A percentile compares a stretch with the other conserved stretches of the same genome.
phyloP scores from a whole-genome alignment of 2,329 filamentous ascomycete genomes.

The Dendrostoma leiphaemia region DNA sequence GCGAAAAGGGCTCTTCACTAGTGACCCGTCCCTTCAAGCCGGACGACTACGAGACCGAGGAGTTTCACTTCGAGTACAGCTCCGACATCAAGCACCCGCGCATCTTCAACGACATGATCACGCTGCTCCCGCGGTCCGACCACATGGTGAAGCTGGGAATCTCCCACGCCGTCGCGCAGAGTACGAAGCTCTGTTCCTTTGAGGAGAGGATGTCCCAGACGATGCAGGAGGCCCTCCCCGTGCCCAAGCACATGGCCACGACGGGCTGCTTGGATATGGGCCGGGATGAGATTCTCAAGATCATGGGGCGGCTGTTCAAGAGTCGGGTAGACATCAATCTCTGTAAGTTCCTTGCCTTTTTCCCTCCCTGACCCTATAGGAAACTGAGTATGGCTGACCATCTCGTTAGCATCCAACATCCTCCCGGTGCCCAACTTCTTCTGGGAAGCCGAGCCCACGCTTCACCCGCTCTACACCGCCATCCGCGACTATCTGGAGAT shows the following conservation, averaged over 20 bases:
- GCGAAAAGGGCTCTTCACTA: slow-evolving; percentile 62
- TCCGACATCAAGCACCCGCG: slow-evolving; percentile 79
- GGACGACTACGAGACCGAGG: slow-evolving; percentile 93
- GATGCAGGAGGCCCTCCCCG: slow-evolving; percentile 88
- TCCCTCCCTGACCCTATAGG: too few relatives aligned
- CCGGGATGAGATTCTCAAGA: slow-evolving; percentile 85
- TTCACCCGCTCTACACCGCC: slow-evolving; percentile 90
- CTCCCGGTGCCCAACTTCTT: slow-evolving; percentile 96
- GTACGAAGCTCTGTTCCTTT: slow-evolving; percentile 93
- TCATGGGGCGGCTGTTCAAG: slow-evolving; percentile 87
- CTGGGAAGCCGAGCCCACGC: slow-evolving; percentile 94
- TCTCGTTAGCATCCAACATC: slow-evolving; percentile 92
- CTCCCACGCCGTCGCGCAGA: slow-evolving; percentile 95
- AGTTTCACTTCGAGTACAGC: slow-evolving; percentile 98
- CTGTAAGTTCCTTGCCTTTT: slow-evolving; percentile 61
- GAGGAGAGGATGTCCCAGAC: slow-evolving; percentile 95
- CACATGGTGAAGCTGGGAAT: slow-evolving; percentile 99
- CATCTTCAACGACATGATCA: slow-evolving; percentile 99
- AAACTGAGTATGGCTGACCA: too few relatives aligned
- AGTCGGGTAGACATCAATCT: slow-evolving; percentile 96
- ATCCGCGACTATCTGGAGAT: slow-evolving; percentile 98
- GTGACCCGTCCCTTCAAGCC: slow-evolving; percentile 79
- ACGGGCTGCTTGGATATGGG: slow-evolving; percentile 92
- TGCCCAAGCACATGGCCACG: slow-evolving; percentile 83
- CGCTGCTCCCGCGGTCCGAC: slow-evolving; percentile 80